Conservation (phyloP, 2,329 filamentous ascomycete genomes). For the Fusarium sp. region DNA sequence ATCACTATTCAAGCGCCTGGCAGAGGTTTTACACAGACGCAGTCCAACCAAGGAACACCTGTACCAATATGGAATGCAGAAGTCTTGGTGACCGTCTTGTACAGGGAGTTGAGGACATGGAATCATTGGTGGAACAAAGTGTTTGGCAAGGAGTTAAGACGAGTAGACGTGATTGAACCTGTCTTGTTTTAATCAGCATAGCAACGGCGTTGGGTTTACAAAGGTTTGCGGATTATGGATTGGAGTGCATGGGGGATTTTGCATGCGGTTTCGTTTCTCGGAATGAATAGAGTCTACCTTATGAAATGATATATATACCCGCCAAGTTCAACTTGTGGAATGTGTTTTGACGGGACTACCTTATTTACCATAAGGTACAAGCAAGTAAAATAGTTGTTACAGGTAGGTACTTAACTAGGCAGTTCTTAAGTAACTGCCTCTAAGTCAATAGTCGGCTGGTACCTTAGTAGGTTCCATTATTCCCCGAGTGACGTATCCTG, state of each 20-base stretch:
- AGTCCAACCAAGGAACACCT: slow-evolving; percentile 49
- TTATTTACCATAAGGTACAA: too few relatives aligned
- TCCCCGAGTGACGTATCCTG: slow-evolving; percentile 41
- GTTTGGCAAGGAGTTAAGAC: slow-evolving; percentile 12
- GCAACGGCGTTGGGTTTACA: slow-evolving; percentile 31
- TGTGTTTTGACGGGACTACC: too few relatives aligned
- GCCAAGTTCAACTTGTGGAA: neutral
- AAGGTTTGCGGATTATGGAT: slow-evolving; percentile 8
- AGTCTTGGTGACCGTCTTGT: slow-evolving; percentile 45
- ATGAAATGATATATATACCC: neutral
- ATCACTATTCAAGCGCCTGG: slow-evolving; percentile 53
- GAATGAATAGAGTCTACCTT: neutral
- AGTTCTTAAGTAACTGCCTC: too few relatives aligned
- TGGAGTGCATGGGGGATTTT: neutral
- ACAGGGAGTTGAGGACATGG: slow-evolving; percentile 47
- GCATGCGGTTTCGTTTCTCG: slow-evolving; percentile 17
- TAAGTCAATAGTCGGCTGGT: too few relatives aligned
- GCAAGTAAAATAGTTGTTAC: neutral
- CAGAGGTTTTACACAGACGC: slow-evolving; percentile 44
- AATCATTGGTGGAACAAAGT: slow-evolving; percentile 45
- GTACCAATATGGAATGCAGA: slow-evolving; percentile 45
- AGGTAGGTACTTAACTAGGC: too few relatives aligned
- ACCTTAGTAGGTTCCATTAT: slow-evolving; percentile 1
- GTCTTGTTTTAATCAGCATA: slow-evolving; percentile 43
- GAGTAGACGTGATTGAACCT: slow-evolving; percentile 1